Conservation (phyloP, 2,329 filamentous ascomycete genomes). For the Alternaria novae-zelandiae region DNA sequence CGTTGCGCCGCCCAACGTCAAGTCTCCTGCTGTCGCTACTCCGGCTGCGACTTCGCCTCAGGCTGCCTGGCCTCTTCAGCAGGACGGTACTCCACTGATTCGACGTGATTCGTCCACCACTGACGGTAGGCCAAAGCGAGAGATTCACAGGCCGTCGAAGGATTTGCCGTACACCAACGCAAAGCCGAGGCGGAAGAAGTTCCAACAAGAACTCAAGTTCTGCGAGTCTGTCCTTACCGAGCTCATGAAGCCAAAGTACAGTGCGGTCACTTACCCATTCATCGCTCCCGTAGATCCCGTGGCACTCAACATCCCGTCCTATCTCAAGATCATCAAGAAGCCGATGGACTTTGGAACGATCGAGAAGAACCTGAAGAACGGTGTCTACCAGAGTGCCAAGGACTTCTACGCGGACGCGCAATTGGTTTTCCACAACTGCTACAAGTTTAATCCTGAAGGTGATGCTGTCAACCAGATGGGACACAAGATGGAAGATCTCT, state of each 20-base stretch:
- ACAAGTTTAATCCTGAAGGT: conserved; percentile 83
- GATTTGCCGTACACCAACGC: conserved; percentile 86
- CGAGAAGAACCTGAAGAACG: conserved; percentile 73
- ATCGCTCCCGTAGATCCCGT: conserved; percentile 88
- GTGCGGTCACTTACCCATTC: conserved; percentile 74
- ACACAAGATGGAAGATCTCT: conserved; percentile 74
- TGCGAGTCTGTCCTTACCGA: conserved; percentile 83
- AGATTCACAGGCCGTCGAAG: conserved; percentile 88
- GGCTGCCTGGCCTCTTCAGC: conserved; percentile 73
- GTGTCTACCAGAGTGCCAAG: conserved; percentile 80
- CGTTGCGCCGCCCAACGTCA: conserved; percentile 50
- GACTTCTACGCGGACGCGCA: conserved; percentile 86
- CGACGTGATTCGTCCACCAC: conserved; percentile 81
- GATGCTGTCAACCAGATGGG: conserved; percentile 77
- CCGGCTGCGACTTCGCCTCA: conserved; percentile 53
- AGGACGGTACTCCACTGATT: conserved; percentile 80
- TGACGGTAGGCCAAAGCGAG: conserved; percentile 86
- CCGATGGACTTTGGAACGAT: conserved; percentile 96
- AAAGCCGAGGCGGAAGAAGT: conserved; percentile 89
- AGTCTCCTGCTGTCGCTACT: conserved; percentile 51
- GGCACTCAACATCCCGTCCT: conserved; percentile 89
- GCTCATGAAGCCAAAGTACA: conserved; percentile 76
- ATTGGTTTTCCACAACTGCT: conserved; percentile 88
- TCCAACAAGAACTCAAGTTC: conserved; percentile 87
- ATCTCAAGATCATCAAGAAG: conserved; percentile 92